A percentile compares a stretch with the other conserved stretches of the same genome.
Evolutionary conservation across 2,329 filamentous ascomycete genomes (phyloP).

Genomic region (Alternaria rosae): DNA sequence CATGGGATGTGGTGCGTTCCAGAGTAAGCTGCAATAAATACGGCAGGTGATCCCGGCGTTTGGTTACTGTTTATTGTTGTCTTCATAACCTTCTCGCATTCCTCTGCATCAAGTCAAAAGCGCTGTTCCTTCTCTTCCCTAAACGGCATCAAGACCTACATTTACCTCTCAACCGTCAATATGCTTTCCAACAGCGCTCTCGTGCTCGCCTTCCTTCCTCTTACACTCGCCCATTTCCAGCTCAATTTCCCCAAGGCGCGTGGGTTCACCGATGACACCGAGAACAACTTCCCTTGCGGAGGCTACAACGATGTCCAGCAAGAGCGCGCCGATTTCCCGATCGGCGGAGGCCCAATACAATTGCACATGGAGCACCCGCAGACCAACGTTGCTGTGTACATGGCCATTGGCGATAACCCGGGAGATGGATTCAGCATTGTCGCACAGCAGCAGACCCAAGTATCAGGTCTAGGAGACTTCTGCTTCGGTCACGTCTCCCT

Average conservation of each 20-base stretch:
- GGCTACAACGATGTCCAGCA: conserved; percentile 54
- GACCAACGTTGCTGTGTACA: conserved; percentile 61
- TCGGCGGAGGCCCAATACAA: conserved; percentile 60
- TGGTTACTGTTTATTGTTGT: not conserved
- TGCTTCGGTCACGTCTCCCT: conserved; percentile 69
- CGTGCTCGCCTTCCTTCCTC: conserved; percentile 53
- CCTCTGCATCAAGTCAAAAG: not conserved
- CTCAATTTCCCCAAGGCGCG: conserved; percentile 62
- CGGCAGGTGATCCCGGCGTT: conserved; percentile 24
- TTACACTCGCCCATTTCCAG: conserved; percentile 63
- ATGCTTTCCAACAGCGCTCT: conserved; percentile 47
- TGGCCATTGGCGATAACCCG: conserved; percentile 61
- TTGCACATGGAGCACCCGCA: conserved; percentile 61
- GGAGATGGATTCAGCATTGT: conserved; percentile 73
- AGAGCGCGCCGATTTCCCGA: conserved; percentile 59
- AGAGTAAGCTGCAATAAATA: conserved; percentile 38
- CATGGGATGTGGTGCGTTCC: conserved; percentile 23
- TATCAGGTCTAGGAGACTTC: conserved; percentile 68
- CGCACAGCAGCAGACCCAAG: conserved; percentile 67
- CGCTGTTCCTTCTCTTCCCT: not conserved
- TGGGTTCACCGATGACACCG: conserved; percentile 58
- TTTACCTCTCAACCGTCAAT: conserved; percentile 12
- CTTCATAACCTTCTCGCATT: conserved; percentile 5
- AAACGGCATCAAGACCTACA: conserved; percentile 1
- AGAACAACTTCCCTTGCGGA: conserved; percentile 60